Evolutionary conservation across 2,329 filamentous ascomycete species (phyloP), one percentile per base, ranked within the genome.

Genomic region (Colletotrichum acutatum): DNA sequence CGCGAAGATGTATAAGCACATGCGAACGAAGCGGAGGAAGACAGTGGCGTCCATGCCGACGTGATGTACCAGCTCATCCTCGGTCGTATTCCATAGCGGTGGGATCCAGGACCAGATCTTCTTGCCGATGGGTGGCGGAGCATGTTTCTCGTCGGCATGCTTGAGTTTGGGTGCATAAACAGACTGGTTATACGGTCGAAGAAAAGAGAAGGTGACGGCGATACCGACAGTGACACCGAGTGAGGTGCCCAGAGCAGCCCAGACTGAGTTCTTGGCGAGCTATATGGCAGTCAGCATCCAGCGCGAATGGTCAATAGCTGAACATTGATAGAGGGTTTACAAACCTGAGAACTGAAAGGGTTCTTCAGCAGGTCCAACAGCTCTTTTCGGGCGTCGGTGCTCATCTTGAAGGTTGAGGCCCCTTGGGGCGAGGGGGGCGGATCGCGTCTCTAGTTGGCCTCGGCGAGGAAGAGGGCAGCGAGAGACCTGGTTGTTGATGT

Each of bases 81-180:
- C 97, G 72, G 90, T 92, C 16, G 94, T 96, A 74, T 87, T 90
- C 83, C 95, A 87, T 37, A 99, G 85, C 0, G 96, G 95, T 24
- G 86, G 86, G 37, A 97, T 82, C 97, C 97, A 99, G 60, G 95
- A 92, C 80, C 97, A 95, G 11, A 96, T 85, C n/a, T 94, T 93
- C 79, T 93, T 97, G 68, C 93, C 94, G 78, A 98, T 89, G 0
- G 93, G 91, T 14, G 97, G 97, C 22, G 96, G 97, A 11, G 94
- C 90, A 84, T 98, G 95, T 82, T 93, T 95, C 77, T 95, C 91
- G 81, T 98, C 96, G 80, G 95, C 93, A 86, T 98, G 93, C 81
- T 97, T 97, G 61, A 97, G 87, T 81, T 97, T 96, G 53, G 97
- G 97, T 4, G 97, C 95, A 84, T 99, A 99, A 60, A 99, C 94